Base-by-base conservation (phyloP, 148 eudicot species). In the Rhododendron griersonianum region DNA sequence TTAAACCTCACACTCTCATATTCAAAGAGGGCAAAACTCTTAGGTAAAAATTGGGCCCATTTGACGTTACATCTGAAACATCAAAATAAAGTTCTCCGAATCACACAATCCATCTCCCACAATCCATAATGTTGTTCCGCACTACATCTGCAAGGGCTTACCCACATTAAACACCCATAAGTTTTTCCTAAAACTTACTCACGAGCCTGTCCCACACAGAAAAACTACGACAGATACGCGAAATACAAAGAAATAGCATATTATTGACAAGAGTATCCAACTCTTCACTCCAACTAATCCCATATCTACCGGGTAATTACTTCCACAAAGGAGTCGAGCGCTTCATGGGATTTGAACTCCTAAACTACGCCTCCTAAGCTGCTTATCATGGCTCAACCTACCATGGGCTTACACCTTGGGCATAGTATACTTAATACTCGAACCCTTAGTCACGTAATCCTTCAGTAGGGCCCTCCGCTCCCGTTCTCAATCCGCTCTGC, bases 221-320 rank as follows among this genome's bases (percentile, higher is more conserved):
- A 86, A 90, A 92, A 88, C 83, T 3, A 87, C 92, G 89, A 86
- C 83, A 91, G 87, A 91, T 48, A 41, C 71, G 2, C 30, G 3
- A 25, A 63, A 8, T 8, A 8, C 3, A 11, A 65, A 65, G 71
- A 10, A 65, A 65, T 23, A 14, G 61, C 21, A 55, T 55, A 55
- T 55, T 55, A 55, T 55, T 16, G 61, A 51, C 61, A 55, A 16
- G 61, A 55, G 61, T 55, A 55, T 55, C 21, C 7, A 55, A 18
- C 61, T 55, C 6, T 55, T 16, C 61, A 18, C 23, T 15, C 61
- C 61, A 55, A 55, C 7, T 25, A 23, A 65, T 8, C 30, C 21
- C 71, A 23, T 8, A 65, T 65, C 28, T 7, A 59, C 30, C 4
- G 14, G 71, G 30, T 65, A 65, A 65, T 65, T 8, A 10, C 28